Base-by-base conservation (phyloP, 2,329 filamentous ascomycete species). In the Cladophialophora yegresii region DNA sequence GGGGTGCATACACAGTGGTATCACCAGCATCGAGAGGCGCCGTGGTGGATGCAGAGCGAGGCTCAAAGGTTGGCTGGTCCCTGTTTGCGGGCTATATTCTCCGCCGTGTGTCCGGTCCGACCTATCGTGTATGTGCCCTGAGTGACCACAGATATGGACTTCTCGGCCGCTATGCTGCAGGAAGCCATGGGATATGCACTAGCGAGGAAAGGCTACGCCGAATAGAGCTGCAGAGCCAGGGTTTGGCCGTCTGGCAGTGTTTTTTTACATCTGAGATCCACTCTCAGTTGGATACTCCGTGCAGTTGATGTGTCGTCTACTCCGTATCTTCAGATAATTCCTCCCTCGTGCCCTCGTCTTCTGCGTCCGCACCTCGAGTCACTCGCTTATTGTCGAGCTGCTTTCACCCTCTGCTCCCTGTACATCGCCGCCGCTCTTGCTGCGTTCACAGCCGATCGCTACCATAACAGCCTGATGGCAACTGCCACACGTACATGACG, bases 321-420 rank as follows among this genome's bases (percentile, higher is more conserved):
- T 23, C 22, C 9, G 13, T 54, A 23, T 54, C 12, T 13, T 54
- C 51, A 54, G 16, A 54, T 54, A 54, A 28, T 54, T 33, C 54
- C 50, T 32, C 49, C 26, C 47, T 53, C 43, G 20, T 59, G 30
- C 45, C 28, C 33, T 54, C 22, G 47, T 50, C 20, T 50, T 53
- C n/a, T 12, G 23, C 55, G 36, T 49, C 26, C 28, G 51, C 1
- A 10, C 26, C 10, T 59, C 45, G 53, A 61, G 47, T 62, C 66
- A 68, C 54, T 68, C 66, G 63, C 65, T 65, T 65, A 43, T 65
- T 58, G 63, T 68, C 61, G 57, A 65, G 58, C 59, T 58, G 65
- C 56, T 50, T 28, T 9, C 36, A 43, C 36, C 36, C 22, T 26
- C 56, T 33, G 61, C 58, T 57, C 55, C 54, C 63, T 53, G 47